phyloP scores from a whole-genome alignment of 2,329 filamentous ascomycete genomes.

The Arthrocladium fulminans region DNA sequence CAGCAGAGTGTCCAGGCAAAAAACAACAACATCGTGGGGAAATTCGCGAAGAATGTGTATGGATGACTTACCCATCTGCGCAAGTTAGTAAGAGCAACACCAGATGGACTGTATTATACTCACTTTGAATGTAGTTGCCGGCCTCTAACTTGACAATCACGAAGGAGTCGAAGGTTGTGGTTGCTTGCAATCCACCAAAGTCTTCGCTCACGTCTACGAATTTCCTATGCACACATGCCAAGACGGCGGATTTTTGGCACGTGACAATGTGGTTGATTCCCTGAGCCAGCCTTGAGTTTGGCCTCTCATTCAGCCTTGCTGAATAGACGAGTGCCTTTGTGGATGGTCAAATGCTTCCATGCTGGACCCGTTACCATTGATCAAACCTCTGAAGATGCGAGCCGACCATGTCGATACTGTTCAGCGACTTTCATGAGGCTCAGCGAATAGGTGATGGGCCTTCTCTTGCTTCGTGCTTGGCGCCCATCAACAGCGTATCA shows the following conservation, averaged over 20 bases:
- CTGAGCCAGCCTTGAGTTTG: background rate
- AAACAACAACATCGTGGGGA: too few relatives aligned
- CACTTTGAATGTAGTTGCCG: conserved; percentile 38
- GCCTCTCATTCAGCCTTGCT: background rate
- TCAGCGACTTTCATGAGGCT: conserved; percentile 64
- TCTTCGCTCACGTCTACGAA: conserved; percentile 6
- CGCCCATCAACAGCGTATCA: conserved; percentile 55
- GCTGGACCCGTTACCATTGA: background rate
- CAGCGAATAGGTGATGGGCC: conserved; percentile 59
- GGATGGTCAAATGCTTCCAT: background rate
- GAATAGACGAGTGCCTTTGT: background rate
- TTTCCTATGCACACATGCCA: conserved; percentile 13
- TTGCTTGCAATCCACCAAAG: background rate
- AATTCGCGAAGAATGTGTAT: background rate
- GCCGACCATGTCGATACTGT: conserved; percentile 58
- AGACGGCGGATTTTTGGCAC: conserved; percentile 9
- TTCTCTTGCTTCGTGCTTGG: conserved; percentile 63
- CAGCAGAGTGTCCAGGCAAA: too few relatives aligned
- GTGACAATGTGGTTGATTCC: background rate
- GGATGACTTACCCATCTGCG: conserved; percentile 54
- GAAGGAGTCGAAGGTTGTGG: background rate
- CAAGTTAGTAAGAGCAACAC: conserved; percentile 23
- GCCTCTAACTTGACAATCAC: conserved; percentile 10
- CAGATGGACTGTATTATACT: conserved; percentile 24
- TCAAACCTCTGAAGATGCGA: background rate